Evolutionary conservation across 2,329 filamentous ascomycete genomes (phyloP), one percentile per base, ranked within the genome.

Genomic region (Phoma sp.): DNA sequence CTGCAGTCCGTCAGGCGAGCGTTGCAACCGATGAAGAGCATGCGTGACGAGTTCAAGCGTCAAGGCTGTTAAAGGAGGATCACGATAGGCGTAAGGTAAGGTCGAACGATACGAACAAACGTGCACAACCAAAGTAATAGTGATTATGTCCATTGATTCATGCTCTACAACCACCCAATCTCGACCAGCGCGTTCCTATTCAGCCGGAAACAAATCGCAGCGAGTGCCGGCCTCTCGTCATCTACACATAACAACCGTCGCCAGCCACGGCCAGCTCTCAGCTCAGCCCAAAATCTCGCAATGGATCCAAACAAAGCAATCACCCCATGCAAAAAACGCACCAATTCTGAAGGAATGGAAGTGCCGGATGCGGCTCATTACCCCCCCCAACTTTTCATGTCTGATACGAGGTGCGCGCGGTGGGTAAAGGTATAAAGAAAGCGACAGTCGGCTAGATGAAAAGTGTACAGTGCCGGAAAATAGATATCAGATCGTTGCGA

Each of bases 321-420:
- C 25, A 13, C 46, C 47, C 52, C 46, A 47, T 55, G 36, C 46
- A 51, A 51, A 37, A 55, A 31, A 25, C 25, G 25, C 46, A 35
- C 52, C 29, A 17, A 36, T 38, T 44, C 37, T 41, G 27, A 51
- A 51, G 32, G 46, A 55, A 46, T 31, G 45, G 37, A 21, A 32
- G 36, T 33, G 45, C 51, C 51, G 45, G 33, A 37, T 47, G 43
- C 41, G 59, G 66, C 65, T 64, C 66, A 70, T 71, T 72, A 71
- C 64, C 68, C 43, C 57, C 57, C 60, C 55, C 46, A 55, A 59
- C 64, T 69, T 69, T 68, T 64, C 57, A 60, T 57, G 51, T 56
- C 29, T 39, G 46, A 49, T 55, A 57, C 50, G 33, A 65, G 57
- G 58, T 63, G 67, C 67, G 62, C 64, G 61, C 58, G 55, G 35